phyloP scores from a whole-genome alignment of 2,329 filamentous ascomycete species.

The Teratosphaeria epicoccoides region DNA sequence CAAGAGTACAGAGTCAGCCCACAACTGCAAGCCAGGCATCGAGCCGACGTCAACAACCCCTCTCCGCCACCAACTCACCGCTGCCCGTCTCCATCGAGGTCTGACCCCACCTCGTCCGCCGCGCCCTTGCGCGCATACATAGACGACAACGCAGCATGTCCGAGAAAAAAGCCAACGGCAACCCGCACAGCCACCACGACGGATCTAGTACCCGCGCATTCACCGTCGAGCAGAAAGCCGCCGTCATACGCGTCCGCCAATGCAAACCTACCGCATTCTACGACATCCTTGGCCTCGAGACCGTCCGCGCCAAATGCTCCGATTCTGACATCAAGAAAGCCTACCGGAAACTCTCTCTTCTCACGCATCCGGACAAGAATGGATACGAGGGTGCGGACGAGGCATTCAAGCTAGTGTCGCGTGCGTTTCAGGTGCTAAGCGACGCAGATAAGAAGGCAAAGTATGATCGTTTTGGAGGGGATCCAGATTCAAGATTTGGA shows the following conservation, averaged over 20 bases:
- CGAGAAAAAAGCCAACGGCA: constrained; percentile 5
- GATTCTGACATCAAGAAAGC: constrained; percentile 94
- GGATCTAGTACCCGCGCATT: constrained; percentile 66
- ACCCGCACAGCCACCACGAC: constrained; percentile 49
- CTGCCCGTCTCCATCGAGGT: not conserved
- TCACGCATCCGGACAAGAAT: constrained; percentile 99
- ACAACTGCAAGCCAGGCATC: not conserved
- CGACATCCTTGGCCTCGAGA: constrained; percentile 73
- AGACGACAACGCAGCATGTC: constrained; percentile 4
- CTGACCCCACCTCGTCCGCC: constrained; percentile 3
- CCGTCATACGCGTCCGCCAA: constrained; percentile 76
- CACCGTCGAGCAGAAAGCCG: constrained; percentile 82
- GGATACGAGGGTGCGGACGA: constrained; percentile 91
- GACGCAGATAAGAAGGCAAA: constrained; percentile 87
- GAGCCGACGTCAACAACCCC: not conserved
- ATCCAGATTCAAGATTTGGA: constrained; percentile 81
- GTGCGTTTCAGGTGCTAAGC: constrained; percentile 84
- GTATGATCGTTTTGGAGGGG: constrained; percentile 80
- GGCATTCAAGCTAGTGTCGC: constrained; percentile 95
- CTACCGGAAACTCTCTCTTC: constrained; percentile 82
- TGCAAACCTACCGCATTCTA: constrained; percentile 86
- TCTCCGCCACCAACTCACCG: not conserved
- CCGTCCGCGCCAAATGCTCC: constrained; percentile 52
- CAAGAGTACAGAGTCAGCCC: not conserved
- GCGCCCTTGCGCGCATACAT: not conserved